Evolutionary conservation across 495 filamentous ascomycete genomes (phyloP).

Genomic region (Penicillium canariense): DNA sequence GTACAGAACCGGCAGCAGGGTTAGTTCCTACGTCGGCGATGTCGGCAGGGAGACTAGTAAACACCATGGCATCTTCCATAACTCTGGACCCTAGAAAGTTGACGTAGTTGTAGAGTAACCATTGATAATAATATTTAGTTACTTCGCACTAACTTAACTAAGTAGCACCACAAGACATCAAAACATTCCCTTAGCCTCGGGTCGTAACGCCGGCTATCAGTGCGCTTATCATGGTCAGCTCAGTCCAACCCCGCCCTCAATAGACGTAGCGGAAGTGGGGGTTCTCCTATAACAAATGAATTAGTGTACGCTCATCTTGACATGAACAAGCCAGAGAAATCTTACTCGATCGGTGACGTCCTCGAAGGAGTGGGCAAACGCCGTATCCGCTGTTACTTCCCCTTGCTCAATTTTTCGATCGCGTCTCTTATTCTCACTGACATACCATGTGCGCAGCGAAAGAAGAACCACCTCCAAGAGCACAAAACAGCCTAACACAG

Average conservation of each 20-base stretch:
- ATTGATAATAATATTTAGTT: too few species aligned
- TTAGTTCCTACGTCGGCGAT: too few species aligned
- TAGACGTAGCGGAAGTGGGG: neutral
- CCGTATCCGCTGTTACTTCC: conserved; percentile 22
- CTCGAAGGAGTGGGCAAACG: conserved; percentile 38
- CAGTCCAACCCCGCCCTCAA: neutral
- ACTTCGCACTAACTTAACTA: too few species aligned
- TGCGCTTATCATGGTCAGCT: neutral
- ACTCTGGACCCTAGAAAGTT: too few species aligned
- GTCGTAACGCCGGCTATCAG: too few species aligned
- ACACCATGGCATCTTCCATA: too few species aligned
- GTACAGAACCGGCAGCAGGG: too few species aligned
- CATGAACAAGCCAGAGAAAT: neutral
- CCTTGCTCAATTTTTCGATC: conserved; percentile 29
- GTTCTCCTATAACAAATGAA: neutral
- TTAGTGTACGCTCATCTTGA: too few species aligned
- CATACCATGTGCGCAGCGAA: conserved; percentile 31
- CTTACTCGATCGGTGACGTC: conserved; percentile 42
- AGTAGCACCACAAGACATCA: too few species aligned
- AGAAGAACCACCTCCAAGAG: conserved; percentile 28
- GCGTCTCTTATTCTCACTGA: conserved; percentile 32
- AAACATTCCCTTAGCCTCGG: too few species aligned
- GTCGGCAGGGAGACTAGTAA: too few species aligned
- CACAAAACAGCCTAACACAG: conserved; percentile 35
- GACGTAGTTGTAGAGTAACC: too few species aligned